phyloP scores from a whole-genome alignment of 2,329 filamentous ascomycete species.

The Claviceps purpurea region DNA sequence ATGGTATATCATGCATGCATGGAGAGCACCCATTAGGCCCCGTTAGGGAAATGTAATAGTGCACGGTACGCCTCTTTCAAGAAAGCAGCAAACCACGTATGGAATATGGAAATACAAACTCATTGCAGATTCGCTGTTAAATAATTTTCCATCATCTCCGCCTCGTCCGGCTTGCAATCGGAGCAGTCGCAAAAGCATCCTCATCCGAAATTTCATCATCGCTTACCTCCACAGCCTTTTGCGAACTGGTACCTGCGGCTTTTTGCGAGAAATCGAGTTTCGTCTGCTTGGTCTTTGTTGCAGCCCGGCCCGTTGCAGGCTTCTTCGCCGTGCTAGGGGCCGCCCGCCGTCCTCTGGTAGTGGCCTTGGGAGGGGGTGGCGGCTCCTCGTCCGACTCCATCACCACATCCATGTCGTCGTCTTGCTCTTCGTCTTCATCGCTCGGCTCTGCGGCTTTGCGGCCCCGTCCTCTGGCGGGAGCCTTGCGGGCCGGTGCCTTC shows the following conservation, averaged over 20 bases:
- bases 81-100: no score
- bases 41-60: no score
- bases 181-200: conserved; percentile 44
- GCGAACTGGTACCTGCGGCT: conserved; percentile 24
- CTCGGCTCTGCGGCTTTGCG: conserved; percentile 20
- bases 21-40: no score
- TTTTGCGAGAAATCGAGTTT: conserved; percentile 25
- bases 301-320: conserved; percentile 10
- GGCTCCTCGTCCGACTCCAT: conserved; percentile 40
- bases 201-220: conserved; percentile 54
- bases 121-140: no score
- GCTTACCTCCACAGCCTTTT: conserved; percentile 44
- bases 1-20: no score
- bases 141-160: conserved; percentile 11
- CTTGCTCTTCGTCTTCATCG: conserved; percentile 29
- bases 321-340: conserved; percentile 14
- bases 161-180: conserved; percentile 20
- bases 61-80: no score
- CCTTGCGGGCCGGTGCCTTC: conserved; percentile 32
- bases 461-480: conserved; percentile 27
- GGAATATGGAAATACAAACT: no score
- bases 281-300: conserved; percentile 18
- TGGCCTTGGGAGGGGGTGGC: conserved; percentile 22
- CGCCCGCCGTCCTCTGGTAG: conserved; percentile 11
- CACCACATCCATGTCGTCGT: conserved; percentile 36